A percentile compares a stretch with the other conserved stretches of the same genome.
Conservation (phyloP, 2,329 filamentous ascomycete species). For the Fusarium robinianum region DNA sequence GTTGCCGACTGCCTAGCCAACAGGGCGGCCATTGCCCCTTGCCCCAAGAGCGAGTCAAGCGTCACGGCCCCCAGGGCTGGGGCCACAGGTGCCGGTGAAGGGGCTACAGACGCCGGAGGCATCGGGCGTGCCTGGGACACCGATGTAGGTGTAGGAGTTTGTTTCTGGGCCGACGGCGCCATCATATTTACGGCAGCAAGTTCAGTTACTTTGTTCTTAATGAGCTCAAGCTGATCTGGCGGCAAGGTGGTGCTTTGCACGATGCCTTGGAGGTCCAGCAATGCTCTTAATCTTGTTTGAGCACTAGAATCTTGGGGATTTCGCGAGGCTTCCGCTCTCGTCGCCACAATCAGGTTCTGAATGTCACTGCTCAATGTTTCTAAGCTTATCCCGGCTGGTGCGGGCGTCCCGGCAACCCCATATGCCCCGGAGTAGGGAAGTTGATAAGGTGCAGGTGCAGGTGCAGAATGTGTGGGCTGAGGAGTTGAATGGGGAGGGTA, state of each 20-base stretch:
- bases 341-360: slow-evolving; percentile 73
- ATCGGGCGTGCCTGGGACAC: slow-evolving; percentile 40
- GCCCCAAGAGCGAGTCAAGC: slow-evolving; percentile 62
- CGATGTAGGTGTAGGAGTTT: slow-evolving; percentile 46
- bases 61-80: slow-evolving; percentile 48
- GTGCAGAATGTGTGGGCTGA: slow-evolving; percentile 43
- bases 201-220: slow-evolving; percentile 82
- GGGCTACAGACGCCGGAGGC: slow-evolving; percentile 43
- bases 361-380: slow-evolving; percentile 83
- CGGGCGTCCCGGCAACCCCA: slow-evolving; percentile 37
- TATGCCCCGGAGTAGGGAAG: slow-evolving; percentile 47
- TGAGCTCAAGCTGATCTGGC: slow-evolving; percentile 79
- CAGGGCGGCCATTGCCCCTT: slow-evolving; percentile 62
- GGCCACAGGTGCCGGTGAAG: slow-evolving; percentile 39
- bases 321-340: slow-evolving; percentile 73
- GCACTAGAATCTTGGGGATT: slow-evolving; percentile 77
- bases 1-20: slow-evolving; percentile 59
- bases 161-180: slow-evolving; percentile 50
- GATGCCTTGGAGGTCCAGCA: slow-evolving; percentile 77
- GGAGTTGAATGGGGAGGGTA: slow-evolving; percentile 48
- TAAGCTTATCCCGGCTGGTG: slow-evolving; percentile 61
- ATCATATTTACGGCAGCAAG: slow-evolving; percentile 68
- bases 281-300: slow-evolving; percentile 79
- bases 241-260: slow-evolving; percentile 78
- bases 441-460: slow-evolving; percentile 49